A percentile compares a stretch with the other conserved stretches of the same genome.
Evolutionary conservation across 495 filamentous ascomycete species (phyloP).

Genomic region (Letharia columbiana): DNA sequence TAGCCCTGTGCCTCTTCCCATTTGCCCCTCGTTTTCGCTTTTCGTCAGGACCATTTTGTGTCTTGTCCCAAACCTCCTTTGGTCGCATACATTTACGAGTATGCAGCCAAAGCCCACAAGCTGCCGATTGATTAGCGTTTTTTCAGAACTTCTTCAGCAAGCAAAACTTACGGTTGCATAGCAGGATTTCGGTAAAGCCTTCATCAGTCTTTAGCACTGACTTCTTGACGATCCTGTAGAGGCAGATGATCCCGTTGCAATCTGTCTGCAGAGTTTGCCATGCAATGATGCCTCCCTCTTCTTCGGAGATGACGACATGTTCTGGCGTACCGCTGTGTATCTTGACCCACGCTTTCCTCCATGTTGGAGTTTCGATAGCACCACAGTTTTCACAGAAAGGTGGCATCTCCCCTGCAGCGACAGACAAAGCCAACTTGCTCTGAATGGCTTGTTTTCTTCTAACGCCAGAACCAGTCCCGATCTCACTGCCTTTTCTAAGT

Average conservation of each 20-base stretch:
- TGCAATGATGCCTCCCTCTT: slow-evolving; percentile 53
- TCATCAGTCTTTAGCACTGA: slow-evolving; percentile 55
- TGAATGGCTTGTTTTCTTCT: slow-evolving; percentile 50
- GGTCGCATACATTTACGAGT: slow-evolving; percentile 83
- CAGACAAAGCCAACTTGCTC: slow-evolving; percentile 54
- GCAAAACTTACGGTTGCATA: slow-evolving; percentile 75
- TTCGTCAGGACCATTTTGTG: slow-evolving; percentile 33
- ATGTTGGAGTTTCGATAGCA: slow-evolving; percentile 88
- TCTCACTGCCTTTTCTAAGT: slow-evolving; percentile 16
- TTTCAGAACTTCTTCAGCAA: slow-evolving; percentile 1
- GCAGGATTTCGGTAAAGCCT: slow-evolving; percentile 56
- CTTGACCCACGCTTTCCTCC: slow-evolving; percentile 81
- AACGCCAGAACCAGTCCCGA: slow-evolving; percentile 34
- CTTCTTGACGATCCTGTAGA: slow-evolving; percentile 71
- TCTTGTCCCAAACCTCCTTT: slow-evolving; percentile 70
- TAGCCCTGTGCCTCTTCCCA: slow-evolving; percentile 13
- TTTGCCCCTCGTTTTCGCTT: slow-evolving; percentile 39
- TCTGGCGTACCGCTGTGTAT: slow-evolving; percentile 51
- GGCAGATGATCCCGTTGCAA: slow-evolving; percentile 46
- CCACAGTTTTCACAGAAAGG: slow-evolving; percentile 88
- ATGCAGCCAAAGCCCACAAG: slow-evolving; percentile 88
- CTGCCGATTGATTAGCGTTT: slow-evolving; percentile 32
- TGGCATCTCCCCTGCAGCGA: slow-evolving; percentile 66
- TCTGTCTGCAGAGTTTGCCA: slow-evolving; percentile 58
- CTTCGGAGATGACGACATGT: slow-evolving; percentile 56